These are phyloP conservation scores for Trichoderma breve DNA, from an alignment of 2,329 filamentous ascomycete genomes.

Conservation along the genomic window DNA sequence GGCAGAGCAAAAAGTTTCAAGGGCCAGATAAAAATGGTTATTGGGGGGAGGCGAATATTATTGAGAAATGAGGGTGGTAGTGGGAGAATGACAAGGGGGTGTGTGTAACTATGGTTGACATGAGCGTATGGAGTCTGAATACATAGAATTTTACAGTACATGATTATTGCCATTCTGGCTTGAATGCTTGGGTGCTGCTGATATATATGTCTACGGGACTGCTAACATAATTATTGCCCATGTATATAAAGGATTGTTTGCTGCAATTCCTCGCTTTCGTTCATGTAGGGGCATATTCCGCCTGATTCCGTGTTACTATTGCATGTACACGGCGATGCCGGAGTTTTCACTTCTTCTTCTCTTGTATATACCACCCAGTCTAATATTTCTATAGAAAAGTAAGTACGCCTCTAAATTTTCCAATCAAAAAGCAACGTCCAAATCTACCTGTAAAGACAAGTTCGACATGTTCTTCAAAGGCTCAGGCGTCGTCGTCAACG, in stretches of 20 bases:
- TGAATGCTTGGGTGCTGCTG: neutral
- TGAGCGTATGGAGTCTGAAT: constrained; percentile 19
- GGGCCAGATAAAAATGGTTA: neutral
- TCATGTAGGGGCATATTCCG: neutral
- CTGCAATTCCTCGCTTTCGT: neutral
- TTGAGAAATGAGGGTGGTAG: neutral
- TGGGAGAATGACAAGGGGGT: neutral
- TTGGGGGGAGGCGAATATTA: neutral
- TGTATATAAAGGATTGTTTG: neutral
- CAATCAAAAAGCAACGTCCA: neutral
- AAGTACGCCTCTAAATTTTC: neutral
- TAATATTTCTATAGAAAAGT: neutral
- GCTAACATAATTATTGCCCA: neutral
- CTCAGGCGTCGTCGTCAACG: constrained; percentile 2
- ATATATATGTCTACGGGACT: neutral
- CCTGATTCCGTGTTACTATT: neutral
- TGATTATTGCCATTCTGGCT: neutral
- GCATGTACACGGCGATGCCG: neutral
- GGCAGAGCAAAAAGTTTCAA: neutral
- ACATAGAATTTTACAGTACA: constrained; percentile 13
- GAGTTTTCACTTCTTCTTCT: neutral
- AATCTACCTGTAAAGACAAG: neutral
- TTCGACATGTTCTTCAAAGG: neutral
- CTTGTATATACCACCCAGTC: neutral
- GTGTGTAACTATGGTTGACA: constrained; percentile 11